Conservation (phyloP, 2,329 filamentous ascomycete species). For the Paraphaeosphaeria minitans region DNA sequence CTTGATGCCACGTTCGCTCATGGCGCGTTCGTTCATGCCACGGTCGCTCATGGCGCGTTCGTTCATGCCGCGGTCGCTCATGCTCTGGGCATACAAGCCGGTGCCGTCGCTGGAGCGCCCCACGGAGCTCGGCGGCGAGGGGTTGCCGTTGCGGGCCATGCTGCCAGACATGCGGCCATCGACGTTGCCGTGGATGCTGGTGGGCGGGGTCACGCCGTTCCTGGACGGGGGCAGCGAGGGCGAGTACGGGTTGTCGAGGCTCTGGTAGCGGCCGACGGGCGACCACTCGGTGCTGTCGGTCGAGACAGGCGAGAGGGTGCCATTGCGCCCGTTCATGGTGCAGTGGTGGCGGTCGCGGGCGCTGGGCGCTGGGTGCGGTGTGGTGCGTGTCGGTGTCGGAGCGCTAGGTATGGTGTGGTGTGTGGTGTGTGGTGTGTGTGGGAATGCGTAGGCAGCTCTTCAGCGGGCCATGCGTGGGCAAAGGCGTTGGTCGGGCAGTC, state of each 20-base stretch:
- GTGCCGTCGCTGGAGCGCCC: conserved; percentile 84
- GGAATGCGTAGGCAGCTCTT: conserved; percentile 12
- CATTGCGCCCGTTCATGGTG: conserved; percentile 46
- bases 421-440: conserved; percentile 16
- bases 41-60: conserved; percentile 64
- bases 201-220: conserved; percentile 41
- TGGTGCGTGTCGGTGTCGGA: conserved; percentile 21
- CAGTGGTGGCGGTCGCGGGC: conserved; percentile 17
- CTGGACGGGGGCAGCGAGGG: conserved; percentile 42
- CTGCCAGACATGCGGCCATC: conserved; percentile 59
- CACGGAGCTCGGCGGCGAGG: conserved; percentile 88
- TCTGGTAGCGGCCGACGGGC: conserved; percentile 47
- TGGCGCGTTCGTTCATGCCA: conserved; percentile 60
- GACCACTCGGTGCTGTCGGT: conserved; percentile 50
- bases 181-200: conserved; percentile 48
- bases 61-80: conserved; percentile 63
- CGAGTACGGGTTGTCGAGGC: conserved; percentile 47
- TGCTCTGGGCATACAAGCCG: conserved; percentile 60
- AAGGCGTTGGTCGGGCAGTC: conserved; percentile 10
- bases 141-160: conserved; percentile 57
- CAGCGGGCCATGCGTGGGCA: conserved; percentile 6
- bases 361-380: conserved; percentile 6
- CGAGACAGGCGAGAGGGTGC: conserved; percentile 47
- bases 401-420: conserved; percentile 11
- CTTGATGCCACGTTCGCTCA: conserved; percentile 63